Evolutionary conservation across 2,329 filamentous ascomycete genomes (phyloP), one percentile per base, ranked within the genome.

Genomic region (Celoporthe dispersa): DNA sequence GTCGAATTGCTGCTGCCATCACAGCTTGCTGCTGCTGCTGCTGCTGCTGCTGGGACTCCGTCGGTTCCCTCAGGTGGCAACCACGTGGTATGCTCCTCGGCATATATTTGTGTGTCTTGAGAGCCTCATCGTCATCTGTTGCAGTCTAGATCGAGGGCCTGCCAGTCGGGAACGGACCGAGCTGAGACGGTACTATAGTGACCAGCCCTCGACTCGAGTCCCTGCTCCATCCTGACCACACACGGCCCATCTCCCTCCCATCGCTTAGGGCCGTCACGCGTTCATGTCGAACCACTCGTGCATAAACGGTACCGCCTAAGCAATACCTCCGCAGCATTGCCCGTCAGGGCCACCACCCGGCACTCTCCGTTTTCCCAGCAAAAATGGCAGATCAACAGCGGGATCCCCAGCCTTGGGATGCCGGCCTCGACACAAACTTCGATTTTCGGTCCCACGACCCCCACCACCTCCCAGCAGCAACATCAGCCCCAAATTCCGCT

Each of bases 201-300:
- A 41, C 48, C 25, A n/a, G 28, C n/a, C 37, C 60, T 63, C 53
- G 62, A 33, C 68, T 64, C 39, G 39, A 44, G 16, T 61, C 48
- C 63, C 51, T 55, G 64, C 48, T 60, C 48, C 64, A 48, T 62
- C 44, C 55, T 55, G 65, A 33, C 70, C 64, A 55, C 53, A n/a
- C 62, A n/a, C 62, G 64, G 66, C 66, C 73, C 75, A 72, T 73
- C 68, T 66, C 69, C 72, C 72, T 69, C 70, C 73, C 68, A 73
- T 75, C 72, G 72, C 73, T 73, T 75, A 72, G 72, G 72, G 71
- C 73, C 70, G 66, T 71, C 73, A 71, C 74, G 74, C 73, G 75
- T 76, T 73, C 73, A 79, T 78, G 77, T 79, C 77, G 77, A 78
- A 78, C 77, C 76, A 78, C 73, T 73, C 72, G 71, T 76, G 77